Evolutionary conservation across 441 rosid genomes (phyloP).

Genomic region (Brassica balearica): DNA sequence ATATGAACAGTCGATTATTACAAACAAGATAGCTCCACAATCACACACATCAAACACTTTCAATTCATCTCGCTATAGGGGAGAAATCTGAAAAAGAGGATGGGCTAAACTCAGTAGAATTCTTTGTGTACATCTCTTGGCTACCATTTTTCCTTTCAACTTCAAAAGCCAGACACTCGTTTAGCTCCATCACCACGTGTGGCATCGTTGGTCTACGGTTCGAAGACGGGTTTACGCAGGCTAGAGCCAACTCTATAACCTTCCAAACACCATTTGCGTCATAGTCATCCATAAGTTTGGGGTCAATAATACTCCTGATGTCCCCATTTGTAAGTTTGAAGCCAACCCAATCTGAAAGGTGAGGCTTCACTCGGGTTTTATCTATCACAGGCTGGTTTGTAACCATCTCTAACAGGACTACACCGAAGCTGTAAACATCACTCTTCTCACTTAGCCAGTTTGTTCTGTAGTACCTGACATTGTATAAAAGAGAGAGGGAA

Average conservation of each 20-base stretch:
- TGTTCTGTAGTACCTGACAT: slow-evolving; percentile 32
- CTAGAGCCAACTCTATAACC: slow-evolving; percentile 41
- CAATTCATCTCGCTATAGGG: slow-evolving; percentile 30
- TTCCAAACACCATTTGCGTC: slow-evolving; percentile 37
- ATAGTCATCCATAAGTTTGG: slow-evolving; percentile 37
- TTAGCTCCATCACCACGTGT: slow-evolving; percentile 41
- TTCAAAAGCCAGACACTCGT: slow-evolving; percentile 32
- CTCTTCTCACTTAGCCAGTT: slow-evolving; percentile 37
- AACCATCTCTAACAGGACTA: slow-evolving; percentile 44
- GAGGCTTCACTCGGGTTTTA: slow-evolving; percentile 19
- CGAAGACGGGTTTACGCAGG: slow-evolving; percentile 36
- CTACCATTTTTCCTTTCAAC: slow-evolving; percentile 22
- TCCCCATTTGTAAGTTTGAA: slow-evolving; percentile 36
- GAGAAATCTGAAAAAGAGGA: background rate
- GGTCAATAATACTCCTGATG: slow-evolving; percentile 37
- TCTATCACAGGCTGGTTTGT: slow-evolving; percentile 31
- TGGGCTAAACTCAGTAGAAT: slow-evolving; percentile 5
- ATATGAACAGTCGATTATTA: background rate
- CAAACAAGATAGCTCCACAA: background rate
- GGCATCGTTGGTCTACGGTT: slow-evolving; percentile 40
- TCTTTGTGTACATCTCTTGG: slow-evolving; percentile 2
- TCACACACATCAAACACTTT: slow-evolving; percentile 14
- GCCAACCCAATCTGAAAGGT: slow-evolving; percentile 35
- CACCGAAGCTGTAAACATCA: slow-evolving; percentile 47
- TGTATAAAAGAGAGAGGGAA: slow-evolving; percentile 5